Percentiles rank a stretch among this genome's conserved stretches.
Conservation (phyloP, 495 filamentous ascomycete species). For the Hypoxylon intermedium region DNA sequence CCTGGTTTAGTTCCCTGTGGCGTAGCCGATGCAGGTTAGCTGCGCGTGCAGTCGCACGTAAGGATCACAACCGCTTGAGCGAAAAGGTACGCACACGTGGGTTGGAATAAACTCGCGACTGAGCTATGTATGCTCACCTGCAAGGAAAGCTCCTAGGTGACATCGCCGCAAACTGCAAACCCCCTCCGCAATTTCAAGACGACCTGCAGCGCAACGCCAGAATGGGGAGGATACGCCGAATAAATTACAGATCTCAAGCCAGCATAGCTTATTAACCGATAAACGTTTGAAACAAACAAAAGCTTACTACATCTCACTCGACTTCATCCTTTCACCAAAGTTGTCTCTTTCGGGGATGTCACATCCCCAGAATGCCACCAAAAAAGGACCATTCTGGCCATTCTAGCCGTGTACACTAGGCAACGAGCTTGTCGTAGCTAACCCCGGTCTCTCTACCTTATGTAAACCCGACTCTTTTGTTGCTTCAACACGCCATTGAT, state of each 20-base stretch:
- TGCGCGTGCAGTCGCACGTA: slow-evolving; percentile 9
- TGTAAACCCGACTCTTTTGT: not conserved
- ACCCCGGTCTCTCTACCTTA: not conserved
- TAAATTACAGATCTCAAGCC: slow-evolving; percentile 4
- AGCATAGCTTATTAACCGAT: slow-evolving; percentile 23
- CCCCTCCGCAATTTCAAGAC: slow-evolving; percentile 33
- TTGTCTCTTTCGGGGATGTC: slow-evolving; percentile 16
- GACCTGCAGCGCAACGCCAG: slow-evolving; percentile 31
- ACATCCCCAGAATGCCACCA: slow-evolving; percentile 11
- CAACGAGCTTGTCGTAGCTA: slow-evolving; percentile 10
- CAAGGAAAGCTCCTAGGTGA: slow-evolving; percentile 15
- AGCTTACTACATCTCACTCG: slow-evolving; percentile 29
- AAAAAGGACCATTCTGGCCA: too few species aligned
- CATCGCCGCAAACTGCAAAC: slow-evolving; percentile 29
- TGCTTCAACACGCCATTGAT: slow-evolving; percentile 7
- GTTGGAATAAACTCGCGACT: slow-evolving; percentile 9
- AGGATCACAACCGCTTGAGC: slow-evolving; percentile 11
- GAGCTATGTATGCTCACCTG: slow-evolving; percentile 11
- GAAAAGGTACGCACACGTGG: slow-evolving; percentile 10
- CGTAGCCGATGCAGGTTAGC: slow-evolving; percentile 6
- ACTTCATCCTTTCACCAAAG: slow-evolving; percentile 24
- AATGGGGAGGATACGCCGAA: slow-evolving; percentile 20
- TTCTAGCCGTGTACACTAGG: not conserved
- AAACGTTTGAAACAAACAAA: slow-evolving; percentile 13
- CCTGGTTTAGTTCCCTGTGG: not conserved